Evolutionary conservation across 1,139 yeast genomes (phyloP).

Genomic region (Yamadazyma oceani): DNA sequence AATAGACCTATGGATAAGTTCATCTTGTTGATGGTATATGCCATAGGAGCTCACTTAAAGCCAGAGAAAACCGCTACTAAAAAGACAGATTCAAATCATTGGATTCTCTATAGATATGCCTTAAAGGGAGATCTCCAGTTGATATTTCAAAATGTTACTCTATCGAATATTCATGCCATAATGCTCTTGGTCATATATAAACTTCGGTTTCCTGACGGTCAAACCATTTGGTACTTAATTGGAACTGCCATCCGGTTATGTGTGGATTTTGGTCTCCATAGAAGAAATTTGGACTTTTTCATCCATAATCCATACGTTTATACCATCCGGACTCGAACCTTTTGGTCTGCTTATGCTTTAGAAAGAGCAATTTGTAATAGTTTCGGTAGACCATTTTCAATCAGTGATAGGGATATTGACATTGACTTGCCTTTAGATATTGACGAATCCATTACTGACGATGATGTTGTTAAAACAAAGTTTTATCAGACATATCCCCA

Average conservation of each 20-base stretch:
- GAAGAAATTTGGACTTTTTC: constrained; percentile 9
- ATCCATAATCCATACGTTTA: constrained; percentile 8
- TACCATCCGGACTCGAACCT: constrained; percentile 6
- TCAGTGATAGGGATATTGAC: constrained; percentile 13
- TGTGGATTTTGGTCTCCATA: constrained; percentile 12
- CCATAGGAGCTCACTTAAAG: constrained; percentile 12
- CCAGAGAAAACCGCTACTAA: neutral
- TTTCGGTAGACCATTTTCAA: constrained; percentile 13
- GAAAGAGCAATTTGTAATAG: constrained; percentile 9
- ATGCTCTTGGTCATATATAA: constrained; percentile 11
- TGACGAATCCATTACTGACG: constrained; percentile 10
- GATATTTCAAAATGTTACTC: constrained; percentile 4
- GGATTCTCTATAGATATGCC: constrained; percentile 9
- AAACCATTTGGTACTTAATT: constrained; percentile 11
- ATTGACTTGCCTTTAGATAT: constrained; percentile 10
- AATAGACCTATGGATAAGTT: constrained; percentile 6
- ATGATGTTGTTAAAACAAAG: constrained; percentile 5
- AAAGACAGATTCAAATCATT: constrained; percentile 5
- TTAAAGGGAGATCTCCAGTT: constrained; percentile 3
- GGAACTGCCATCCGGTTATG: constrained; percentile 12
- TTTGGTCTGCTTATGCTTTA: constrained; percentile 12
- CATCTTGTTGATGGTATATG: constrained; percentile 11
- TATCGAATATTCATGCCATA: constrained; percentile 8
- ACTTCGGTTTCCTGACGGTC: constrained; percentile 12
- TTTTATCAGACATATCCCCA: constrained; percentile 11